These are phyloP conservation scores for Fusarium napiforme DNA, from an alignment of 2,329 filamentous ascomycete genomes.

Conservation along the genomic window DNA sequence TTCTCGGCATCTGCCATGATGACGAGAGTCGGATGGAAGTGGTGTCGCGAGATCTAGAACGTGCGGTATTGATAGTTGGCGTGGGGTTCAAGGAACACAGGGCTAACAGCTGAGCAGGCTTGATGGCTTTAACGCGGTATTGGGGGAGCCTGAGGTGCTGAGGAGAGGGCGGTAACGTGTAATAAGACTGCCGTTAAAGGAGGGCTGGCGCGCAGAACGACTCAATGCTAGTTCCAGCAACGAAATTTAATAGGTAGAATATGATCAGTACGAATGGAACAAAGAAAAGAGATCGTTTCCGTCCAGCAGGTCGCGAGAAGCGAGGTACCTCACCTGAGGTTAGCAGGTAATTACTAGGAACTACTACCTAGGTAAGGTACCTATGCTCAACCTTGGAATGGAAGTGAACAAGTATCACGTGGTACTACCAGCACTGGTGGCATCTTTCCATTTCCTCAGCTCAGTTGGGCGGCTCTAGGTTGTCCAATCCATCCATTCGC, in stretches of 20 bases:
- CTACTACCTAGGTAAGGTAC: too few species aligned
- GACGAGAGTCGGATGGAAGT: conserved; percentile 5
- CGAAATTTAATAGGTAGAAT: conserved; percentile 13
- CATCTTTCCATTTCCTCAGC: neutral
- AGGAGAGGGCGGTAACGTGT: conserved; percentile 4
- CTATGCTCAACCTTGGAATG: too few species aligned
- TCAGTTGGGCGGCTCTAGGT: conserved; percentile 22
- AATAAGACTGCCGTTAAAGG: conserved; percentile 5
- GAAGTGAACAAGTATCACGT: conserved; percentile 41
- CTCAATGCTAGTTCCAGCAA: neutral
- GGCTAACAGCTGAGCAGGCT: conserved; percentile 19
- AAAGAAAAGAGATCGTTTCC: conserved; percentile 33
- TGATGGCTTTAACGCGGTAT: conserved; percentile 6
- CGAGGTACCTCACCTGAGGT: neutral
- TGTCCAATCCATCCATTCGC: conserved; percentile 19
- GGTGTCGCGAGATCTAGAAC: conserved; percentile 19
- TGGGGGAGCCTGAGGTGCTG: conserved; percentile 2
- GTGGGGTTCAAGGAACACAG: conserved; percentile 31
- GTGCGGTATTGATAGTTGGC: conserved; percentile 38
- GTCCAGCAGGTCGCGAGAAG: conserved; percentile 18
- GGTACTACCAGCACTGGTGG: conserved; percentile 22
- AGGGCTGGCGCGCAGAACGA: conserved; percentile 1
- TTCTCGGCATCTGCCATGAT: conserved; percentile 47
- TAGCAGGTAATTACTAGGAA: neutral
- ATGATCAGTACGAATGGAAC: neutral